A percentile compares a stretch with the other conserved stretches of the same genome.
Conservation (phyloP, 495 filamentous ascomycete genomes). For the Penicillium nucicola region DNA sequence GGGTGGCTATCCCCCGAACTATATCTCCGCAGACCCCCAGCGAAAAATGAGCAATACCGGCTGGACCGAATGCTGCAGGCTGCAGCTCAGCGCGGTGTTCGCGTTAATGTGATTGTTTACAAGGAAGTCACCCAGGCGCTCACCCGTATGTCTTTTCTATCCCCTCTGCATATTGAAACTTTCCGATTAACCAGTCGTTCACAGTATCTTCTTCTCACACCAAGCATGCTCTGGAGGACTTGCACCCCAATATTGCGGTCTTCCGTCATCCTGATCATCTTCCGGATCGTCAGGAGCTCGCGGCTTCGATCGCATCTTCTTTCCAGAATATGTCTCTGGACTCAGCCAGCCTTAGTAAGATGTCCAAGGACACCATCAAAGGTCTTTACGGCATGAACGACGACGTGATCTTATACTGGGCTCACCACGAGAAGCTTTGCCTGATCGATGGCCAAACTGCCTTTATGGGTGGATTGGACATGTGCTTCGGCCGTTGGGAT, state of each 20-base stretch:
- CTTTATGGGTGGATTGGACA: constrained; percentile 78
- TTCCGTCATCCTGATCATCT: constrained; percentile 92
- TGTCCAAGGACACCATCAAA: constrained; percentile 66
- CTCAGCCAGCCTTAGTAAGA: constrained; percentile 50
- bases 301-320: constrained; percentile 46
- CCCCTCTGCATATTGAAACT: not conserved
- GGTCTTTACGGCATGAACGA: constrained; percentile 77
- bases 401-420: constrained; percentile 87
- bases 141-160: constrained; percentile 67
- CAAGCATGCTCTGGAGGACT: constrained; percentile 72
- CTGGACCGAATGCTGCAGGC: constrained; percentile 85
- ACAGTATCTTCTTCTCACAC: constrained; percentile 81
- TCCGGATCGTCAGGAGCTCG: constrained; percentile 61
- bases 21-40: constrained; percentile 82
- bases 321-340: constrained; percentile 51
- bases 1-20: constrained; percentile 90
- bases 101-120: constrained; percentile 89
- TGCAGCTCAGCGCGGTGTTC: constrained; percentile 84
- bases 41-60: constrained; percentile 78
- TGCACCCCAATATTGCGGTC: constrained; percentile 85
- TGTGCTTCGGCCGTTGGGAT: constrained; percentile 66
- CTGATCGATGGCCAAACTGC: constrained; percentile 74
- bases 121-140: constrained; percentile 87
- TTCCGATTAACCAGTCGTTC: not conserved
- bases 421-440: constrained; percentile 93